phyloP scores from a whole-genome alignment of 495 filamentous ascomycete genomes.

The Haplographium delicatum region DNA sequence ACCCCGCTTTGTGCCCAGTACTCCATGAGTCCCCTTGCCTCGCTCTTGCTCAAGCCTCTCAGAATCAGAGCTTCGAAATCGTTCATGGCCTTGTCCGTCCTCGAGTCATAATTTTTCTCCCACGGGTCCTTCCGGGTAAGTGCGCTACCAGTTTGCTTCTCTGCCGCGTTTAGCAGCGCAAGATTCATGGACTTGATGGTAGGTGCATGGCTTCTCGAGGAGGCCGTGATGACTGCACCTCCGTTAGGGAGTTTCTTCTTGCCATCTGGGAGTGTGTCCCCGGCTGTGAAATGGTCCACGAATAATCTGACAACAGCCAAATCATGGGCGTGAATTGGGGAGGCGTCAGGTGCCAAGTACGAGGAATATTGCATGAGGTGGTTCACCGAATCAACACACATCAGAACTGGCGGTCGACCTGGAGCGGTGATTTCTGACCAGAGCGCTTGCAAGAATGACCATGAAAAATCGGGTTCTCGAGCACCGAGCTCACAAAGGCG shows the following conservation, averaged over 20 bases:
- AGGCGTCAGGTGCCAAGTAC: slow-evolving; percentile 62
- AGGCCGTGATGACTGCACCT: slow-evolving; percentile 71
- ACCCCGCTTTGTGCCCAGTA: slow-evolving; percentile 89
- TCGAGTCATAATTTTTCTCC: slow-evolving; percentile 56
- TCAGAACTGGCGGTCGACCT: slow-evolving; percentile 70
- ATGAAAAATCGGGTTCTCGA: slow-evolving; percentile 68
- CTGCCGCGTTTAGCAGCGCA: slow-evolving; percentile 42
- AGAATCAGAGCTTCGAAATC: slow-evolving; percentile 45
- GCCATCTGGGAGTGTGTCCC: slow-evolving; percentile 54
- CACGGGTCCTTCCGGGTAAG: slow-evolving; percentile 59
- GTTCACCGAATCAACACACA: slow-evolving; percentile 70
- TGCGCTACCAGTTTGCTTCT: slow-evolving; percentile 29
- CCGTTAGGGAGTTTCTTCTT: slow-evolving; percentile 60
- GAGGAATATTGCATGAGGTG: slow-evolving; percentile 71
- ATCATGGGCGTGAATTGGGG: slow-evolving; percentile 82
- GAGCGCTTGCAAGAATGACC: slow-evolving; percentile 75
- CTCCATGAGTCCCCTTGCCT: slow-evolving; percentile 80
- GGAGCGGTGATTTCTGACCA: slow-evolving; percentile 69
- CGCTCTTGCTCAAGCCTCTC: slow-evolving; percentile 61
- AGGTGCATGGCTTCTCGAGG: slow-evolving; percentile 59
- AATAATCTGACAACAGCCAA: slow-evolving; percentile 73
- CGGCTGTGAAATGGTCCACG: slow-evolving; percentile 60
- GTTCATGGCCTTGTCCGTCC: slow-evolving; percentile 57
- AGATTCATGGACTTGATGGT: slow-evolving; percentile 57
- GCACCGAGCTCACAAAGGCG: slow-evolving; percentile 64